These are phyloP conservation scores for Coemansia sp. DNA, from an alignment of 192 early-diverging fungal species.

Conservation along the genomic window DNA sequence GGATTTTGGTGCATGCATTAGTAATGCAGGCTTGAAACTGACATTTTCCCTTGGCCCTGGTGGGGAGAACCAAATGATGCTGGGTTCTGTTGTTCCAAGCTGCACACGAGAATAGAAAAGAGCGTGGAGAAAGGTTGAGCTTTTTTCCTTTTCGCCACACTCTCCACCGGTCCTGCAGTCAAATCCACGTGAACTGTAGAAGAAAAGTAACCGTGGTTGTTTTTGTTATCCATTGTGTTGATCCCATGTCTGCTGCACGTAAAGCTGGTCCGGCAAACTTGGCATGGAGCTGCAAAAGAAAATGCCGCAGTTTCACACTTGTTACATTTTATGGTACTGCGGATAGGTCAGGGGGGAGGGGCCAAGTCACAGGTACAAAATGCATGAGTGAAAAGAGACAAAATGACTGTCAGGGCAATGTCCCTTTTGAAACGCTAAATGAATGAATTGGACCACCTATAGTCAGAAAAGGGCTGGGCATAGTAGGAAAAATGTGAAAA, in stretches of 20 bases:
- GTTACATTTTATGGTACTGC: neutral
- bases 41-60: neutral
- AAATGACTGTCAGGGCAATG: no score
- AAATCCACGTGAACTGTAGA: neutral
- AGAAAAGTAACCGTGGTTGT: neutral
- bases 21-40: neutral
- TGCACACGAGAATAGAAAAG: neutral
- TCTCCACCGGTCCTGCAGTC: neutral
- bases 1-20: neutral
- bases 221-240: neutral
- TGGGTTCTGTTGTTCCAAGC: neutral
- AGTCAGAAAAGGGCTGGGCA: no score
- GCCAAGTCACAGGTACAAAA: neutral
- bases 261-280: neutral
- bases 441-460: neutral
- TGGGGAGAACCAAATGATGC: neutral
- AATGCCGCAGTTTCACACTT: neutral
- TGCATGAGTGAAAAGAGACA: neutral
- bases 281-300: neutral
- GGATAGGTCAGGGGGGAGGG: neutral
- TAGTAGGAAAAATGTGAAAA: no score
- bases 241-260: neutral
- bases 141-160: neutral
- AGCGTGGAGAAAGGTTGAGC: neutral
- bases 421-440: no score